Percentiles rank a stretch among this genome's conserved stretches.
phyloP scores from a whole-genome alignment of 441 rosid genomes.

The Arabidopsis hybrid region DNA sequence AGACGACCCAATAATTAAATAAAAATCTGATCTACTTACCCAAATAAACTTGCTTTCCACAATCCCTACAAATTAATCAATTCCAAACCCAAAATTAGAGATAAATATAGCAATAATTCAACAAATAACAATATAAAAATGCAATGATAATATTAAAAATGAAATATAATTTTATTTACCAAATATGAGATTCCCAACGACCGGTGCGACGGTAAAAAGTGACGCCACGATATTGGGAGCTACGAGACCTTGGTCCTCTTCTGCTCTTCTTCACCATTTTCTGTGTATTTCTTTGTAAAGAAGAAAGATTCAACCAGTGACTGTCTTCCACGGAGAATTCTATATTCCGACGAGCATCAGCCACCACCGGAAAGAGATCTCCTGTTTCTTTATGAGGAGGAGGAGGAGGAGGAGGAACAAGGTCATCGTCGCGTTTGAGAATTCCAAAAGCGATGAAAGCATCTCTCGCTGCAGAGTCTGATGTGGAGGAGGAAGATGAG shows the following conservation, averaged over 20 bases:
- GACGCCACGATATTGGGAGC: slow-evolving; percentile 82
- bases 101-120: slow-evolving; percentile 1
- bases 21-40: slow-evolving; percentile 46
- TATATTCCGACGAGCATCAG: slow-evolving; percentile 42
- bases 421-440: slow-evolving; percentile 51
- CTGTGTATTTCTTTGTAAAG: slow-evolving; percentile 41
- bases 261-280: slow-evolving; percentile 65
- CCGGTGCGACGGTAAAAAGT: slow-evolving; percentile 81
- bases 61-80: slow-evolving; percentile 57
- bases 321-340: slow-evolving; percentile 38
- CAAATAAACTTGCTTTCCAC: slow-evolving; percentile 78
- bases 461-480: slow-evolving; percentile 52
- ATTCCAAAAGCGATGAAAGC: slow-evolving; percentile 62
- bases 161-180: slow-evolving; percentile 39
- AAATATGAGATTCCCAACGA: slow-evolving; percentile 84
- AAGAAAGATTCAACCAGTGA: slow-evolving; percentile 65
- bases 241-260: slow-evolving; percentile 72
- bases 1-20: background rate
- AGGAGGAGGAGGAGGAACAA: slow-evolving; percentile 25
- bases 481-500: slow-evolving; percentile 55
- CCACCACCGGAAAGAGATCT: slow-evolving; percentile 57
- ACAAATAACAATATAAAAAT: background rate
- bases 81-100: slow-evolving; percentile 28
- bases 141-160: background rate
- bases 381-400: slow-evolving; percentile 35